These are phyloP conservation scores for Tetracladium setigerum DNA, from an alignment of 495 filamentous ascomycete genomes.

Conservation along the genomic window DNA sequence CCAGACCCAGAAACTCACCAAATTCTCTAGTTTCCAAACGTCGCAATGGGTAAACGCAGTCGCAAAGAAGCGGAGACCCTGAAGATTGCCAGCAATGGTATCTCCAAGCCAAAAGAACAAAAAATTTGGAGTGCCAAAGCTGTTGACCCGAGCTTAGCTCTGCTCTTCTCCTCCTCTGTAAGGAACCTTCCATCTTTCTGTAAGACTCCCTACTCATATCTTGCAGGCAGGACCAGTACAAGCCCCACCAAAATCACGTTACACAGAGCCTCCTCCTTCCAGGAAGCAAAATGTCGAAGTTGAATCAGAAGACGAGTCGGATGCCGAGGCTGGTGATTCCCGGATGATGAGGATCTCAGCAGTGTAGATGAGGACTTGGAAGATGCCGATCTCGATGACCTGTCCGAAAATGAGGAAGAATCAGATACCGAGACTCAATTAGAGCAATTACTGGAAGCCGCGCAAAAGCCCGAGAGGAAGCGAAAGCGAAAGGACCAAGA, in stretches of 20 bases:
- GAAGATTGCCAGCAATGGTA: conserved; percentile 12
- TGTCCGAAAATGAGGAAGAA: conserved; percentile 25
- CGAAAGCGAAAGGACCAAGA: conserved; percentile 64
- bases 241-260: conserved; percentile 43
- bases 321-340: conserved; percentile 35
- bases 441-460: conserved; percentile 24
- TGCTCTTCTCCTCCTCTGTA: conserved; percentile 78
- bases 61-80: conserved; percentile 1
- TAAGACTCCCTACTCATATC: background rate
- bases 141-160: conserved; percentile 69
- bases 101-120: conserved; percentile 11
- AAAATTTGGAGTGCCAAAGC: conserved; percentile 28
- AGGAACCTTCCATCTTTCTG: conserved; percentile 25
- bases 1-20: background rate
- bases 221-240: conserved; percentile 61
- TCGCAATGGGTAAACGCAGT: conserved; percentile 19
- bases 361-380: conserved; percentile 29
- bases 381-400: conserved; percentile 17
- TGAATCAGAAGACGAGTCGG: conserved; percentile 31
- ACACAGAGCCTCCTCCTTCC: conserved; percentile 25
- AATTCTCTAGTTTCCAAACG: background rate
- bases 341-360: conserved; percentile 30
- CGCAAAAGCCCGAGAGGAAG: conserved; percentile 51
- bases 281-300: conserved; percentile 25
- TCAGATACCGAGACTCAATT: conserved; percentile 12